Evolutionary conservation across 371 early-diverging fungal species (phyloP), one percentile per base, ranked within the genome.

Genomic region (Rhizopus delemar): DNA sequence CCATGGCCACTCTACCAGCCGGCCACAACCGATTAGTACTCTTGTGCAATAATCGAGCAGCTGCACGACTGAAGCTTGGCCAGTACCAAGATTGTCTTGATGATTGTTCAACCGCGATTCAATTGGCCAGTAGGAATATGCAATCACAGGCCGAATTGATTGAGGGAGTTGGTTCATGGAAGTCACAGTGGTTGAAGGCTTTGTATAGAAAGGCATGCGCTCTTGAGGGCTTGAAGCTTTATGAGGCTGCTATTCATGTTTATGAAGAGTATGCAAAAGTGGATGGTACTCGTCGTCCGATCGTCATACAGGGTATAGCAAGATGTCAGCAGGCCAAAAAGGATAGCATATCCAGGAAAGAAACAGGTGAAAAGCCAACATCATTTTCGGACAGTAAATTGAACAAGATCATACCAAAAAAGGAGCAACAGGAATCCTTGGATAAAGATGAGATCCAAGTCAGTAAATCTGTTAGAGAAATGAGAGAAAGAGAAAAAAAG

Each of bases 21-120:
- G 79, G 81, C 15, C 95, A 94, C 57, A 55, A 82, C 3, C 72
- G 83, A 28, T 60, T 87, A n/a, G 76, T 89, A 6, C 53, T 88
- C 0, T 65, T 94, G 13, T 80, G 73, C 68, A 95, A 94, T 73
- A 97, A 97, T 73, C 89, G 96, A 15, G 95, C 97, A 0, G 86
- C 91, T 0, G 84, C 92, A 1, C 69, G 86, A 4, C 70, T 92
- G 41, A 96, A 97, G 75, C 90, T 78, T n/a, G 96, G 95, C 16
- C 87, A 93, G 48, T 88, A 92, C 67, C 79, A 81, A 22, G 85
- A 83, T 9, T 83, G 80, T n/a, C 63, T 91, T 2, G 69, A 71
- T 4, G 93, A 93, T 56, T 90, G 90, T 59, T 13, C 50, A 4
- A 3, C 34, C 8, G 59, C 65, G 7, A 59, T 64, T 36, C 39